Evolutionary conservation across 2,329 filamentous ascomycete species (phyloP), one percentile per base, ranked within the genome.

Genomic region (Simplicillium sp.): DNA sequence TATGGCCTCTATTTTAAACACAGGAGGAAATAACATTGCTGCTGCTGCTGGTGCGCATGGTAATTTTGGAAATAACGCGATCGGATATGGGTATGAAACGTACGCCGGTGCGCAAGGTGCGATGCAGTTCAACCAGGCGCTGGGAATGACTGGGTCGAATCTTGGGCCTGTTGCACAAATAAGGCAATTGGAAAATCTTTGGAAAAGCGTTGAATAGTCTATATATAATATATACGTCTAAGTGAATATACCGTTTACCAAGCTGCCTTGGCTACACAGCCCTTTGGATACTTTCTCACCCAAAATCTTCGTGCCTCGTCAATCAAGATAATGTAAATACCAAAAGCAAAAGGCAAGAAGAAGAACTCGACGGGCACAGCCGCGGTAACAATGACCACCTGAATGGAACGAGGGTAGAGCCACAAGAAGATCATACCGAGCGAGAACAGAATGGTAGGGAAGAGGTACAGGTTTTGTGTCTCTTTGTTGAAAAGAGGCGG

Each of bases 321-420:
- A 14, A 85, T 54, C 9, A 78, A 51, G 38, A 87, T 54, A 31
- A 85, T 67, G 0, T 45, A 51, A 7, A 48, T 47, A 0, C 84
- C 85, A 57, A 88, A 87, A 0, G 78, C 72, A 55, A 84, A 78
- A 0, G 85, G 84, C 38, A 90, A 54, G 56, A 90, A 88, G 75
- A 81, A 90, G 53, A 88, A 68, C 57, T 84, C 83, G 0, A 79
- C 76, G 0, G 84, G 82, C 0, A 89, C 77, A 0, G 62, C 54
- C 0, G 75, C 70, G 0, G 82, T 87, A 14, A 60, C 71, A 2
- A 87, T 62, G 2, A 75, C 68, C 1, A 56, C 53, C 55, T 86
- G 80, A 25, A 89, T 65, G 3, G 68, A 64, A 0, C 81, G 80
- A 2, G 84, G 74, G 52, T 89, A 87, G 12, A 75, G 54, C 75